These are phyloP conservation scores for Cordyceps militaris DNA, from an alignment of 2,329 filamentous ascomycete genomes.

Conservation along the genomic window DNA sequence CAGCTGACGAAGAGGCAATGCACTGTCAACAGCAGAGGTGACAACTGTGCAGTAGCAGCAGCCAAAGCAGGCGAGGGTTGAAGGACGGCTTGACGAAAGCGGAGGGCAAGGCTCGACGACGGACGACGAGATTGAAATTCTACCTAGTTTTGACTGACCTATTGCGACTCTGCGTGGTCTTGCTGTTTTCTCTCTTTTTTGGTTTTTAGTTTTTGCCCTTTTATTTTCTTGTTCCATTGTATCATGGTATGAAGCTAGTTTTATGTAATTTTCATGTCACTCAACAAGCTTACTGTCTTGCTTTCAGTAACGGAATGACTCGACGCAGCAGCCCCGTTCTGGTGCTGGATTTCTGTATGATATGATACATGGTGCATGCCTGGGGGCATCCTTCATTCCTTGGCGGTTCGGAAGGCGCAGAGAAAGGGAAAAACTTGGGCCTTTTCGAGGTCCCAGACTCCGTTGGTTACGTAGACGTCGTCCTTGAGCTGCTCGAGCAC, in stretches of 20 bases:
- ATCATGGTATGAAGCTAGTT: too few species aligned
- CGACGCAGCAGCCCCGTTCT: too few species aligned
- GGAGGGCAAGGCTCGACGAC: background rate
- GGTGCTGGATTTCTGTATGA: background rate
- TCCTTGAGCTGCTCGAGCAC: constrained; percentile 57
- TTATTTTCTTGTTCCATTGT: background rate
- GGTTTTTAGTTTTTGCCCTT: background rate
- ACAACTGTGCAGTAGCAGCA: too few species aligned
- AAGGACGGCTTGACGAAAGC: background rate
- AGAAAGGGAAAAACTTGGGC: constrained; percentile 45
- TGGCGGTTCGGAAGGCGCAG: constrained; percentile 32
- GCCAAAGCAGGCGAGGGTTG: background rate
- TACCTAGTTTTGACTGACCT: background rate
- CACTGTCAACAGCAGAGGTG: too few species aligned
- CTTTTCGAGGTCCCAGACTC: constrained; percentile 77
- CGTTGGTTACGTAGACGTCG: constrained; percentile 64
- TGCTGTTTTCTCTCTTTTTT: background rate
- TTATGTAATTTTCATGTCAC: too few species aligned
- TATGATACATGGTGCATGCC: background rate
- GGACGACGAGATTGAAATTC: background rate
- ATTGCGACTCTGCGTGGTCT: background rate
- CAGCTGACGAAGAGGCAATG: background rate
- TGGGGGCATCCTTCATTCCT: constrained; percentile 13
- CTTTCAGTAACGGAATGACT: too few species aligned
- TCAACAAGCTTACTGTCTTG: too few species aligned